Conservation (phyloP, 805 yeast species). For the Metschnikowia corniflorae region DNA sequence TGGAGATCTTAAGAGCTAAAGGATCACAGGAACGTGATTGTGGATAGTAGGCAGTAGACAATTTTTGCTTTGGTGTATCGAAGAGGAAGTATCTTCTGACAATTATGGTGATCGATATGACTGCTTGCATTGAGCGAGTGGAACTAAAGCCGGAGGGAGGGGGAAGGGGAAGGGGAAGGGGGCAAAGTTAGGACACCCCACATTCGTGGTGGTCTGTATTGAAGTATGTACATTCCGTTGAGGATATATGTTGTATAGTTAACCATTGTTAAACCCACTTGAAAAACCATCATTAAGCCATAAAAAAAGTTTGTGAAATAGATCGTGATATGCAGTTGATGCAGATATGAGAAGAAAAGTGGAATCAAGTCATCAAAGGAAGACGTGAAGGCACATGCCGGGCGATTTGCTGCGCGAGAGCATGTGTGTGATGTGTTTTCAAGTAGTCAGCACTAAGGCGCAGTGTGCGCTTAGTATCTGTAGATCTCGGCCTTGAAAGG, state of each 20-base stretch:
- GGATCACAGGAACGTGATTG: too few relatives aligned
- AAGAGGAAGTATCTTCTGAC: too few relatives aligned
- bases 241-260: constrained; percentile 33
- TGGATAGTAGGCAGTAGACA: too few relatives aligned
- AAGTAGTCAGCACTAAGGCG: constrained; percentile 6
- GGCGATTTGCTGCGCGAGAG: too few relatives aligned
- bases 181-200: neutral
- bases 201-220: constrained; percentile 6
- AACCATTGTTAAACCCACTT: constrained; percentile 22
- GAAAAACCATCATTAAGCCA: constrained; percentile 21
- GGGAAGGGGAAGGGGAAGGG: too few relatives aligned
- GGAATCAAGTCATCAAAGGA: constrained; percentile 4
- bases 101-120: too few relatives aligned
- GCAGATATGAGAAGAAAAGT: constrained; percentile 31
- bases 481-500: constrained; percentile 97
- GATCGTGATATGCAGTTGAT: constrained; percentile 46
- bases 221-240: constrained; percentile 35
- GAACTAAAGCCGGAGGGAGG: too few relatives aligned
- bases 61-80: too few relatives aligned
- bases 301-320: constrained; percentile 13
- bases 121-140: too few relatives aligned
- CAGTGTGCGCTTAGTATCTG: constrained; percentile 68
- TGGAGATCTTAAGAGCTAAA: too few relatives aligned
- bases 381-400: constrained; percentile 4
- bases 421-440: constrained; percentile 11